phyloP scores from a whole-genome alignment of 257 asterid genomes.

The Solanum gracilifrons region DNA sequence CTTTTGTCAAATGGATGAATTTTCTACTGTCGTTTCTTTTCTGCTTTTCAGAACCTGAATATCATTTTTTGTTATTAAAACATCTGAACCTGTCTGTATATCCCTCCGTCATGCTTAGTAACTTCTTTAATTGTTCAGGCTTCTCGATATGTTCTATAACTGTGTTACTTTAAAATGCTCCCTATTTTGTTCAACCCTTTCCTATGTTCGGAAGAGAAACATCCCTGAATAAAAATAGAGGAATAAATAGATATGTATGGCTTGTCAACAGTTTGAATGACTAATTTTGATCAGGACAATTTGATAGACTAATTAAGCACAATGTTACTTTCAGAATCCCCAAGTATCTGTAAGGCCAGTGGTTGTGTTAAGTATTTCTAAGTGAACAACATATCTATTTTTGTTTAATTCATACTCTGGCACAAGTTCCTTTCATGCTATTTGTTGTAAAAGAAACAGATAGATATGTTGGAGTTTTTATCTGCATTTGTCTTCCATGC shows the following conservation, averaged over 20 bases:
- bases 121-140: background rate
- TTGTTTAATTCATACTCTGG: background rate
- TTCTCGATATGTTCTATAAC: background rate
- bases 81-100: background rate
- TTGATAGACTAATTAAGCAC: background rate
- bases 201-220: background rate
- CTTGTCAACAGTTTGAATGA: background rate
- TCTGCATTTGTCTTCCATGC: background rate
- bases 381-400: background rate
- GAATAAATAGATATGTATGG: background rate
- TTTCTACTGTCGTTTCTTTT: background rate
- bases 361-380: background rate
- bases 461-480: background rate
- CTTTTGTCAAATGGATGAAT: background rate
- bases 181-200: background rate
- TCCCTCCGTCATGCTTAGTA: background rate
- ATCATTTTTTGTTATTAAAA: background rate
- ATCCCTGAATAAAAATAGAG: background rate
- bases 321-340: background rate
- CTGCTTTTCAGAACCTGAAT: background rate
- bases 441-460: background rate
- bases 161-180: background rate
- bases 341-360: background rate
- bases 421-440: background rate
- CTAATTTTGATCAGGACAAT: background rate